Conservation (phyloP, 768 basidiomycete species). For the Solioccasus polychromus region DNA sequence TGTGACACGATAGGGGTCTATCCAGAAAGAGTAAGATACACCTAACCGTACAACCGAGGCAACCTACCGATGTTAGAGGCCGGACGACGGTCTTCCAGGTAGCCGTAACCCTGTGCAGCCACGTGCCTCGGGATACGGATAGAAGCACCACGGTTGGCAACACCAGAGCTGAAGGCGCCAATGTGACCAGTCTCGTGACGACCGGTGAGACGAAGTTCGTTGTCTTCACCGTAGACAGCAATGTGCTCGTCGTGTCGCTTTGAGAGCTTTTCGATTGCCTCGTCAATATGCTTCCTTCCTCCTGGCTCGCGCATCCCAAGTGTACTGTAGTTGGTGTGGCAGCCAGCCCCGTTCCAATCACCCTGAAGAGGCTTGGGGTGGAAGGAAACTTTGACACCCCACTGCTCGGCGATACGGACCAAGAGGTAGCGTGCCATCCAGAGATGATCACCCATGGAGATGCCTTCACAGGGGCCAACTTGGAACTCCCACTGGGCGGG, state of each 20-base stretch:
- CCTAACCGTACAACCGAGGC: not conserved
- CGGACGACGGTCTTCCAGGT: conserved; percentile 94
- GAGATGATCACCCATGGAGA: conserved; percentile 98
- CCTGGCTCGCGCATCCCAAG: conserved; percentile 90
- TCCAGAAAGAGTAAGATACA: conserved; percentile 4
- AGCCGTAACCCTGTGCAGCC: conserved; percentile 88
- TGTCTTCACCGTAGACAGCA: conserved; percentile 97
- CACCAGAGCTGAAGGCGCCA: conserved; percentile 85
- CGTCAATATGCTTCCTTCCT: conserved; percentile 90
- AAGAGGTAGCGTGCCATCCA: conserved; percentile 99
- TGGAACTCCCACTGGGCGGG: conserved; percentile 99
- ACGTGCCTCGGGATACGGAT: conserved; percentile 96
- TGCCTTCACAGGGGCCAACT: conserved; percentile 97
- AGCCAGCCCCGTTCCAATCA: conserved; percentile 99
- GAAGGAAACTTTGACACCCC: conserved; percentile 97
- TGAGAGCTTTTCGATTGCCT: conserved; percentile 89
- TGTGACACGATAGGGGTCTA: conserved; percentile 95
- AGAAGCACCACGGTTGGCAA: conserved; percentile 96
- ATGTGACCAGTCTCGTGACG: conserved; percentile 98
- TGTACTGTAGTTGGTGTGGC: conserved; percentile 98
- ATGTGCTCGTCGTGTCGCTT: conserved; percentile 94
- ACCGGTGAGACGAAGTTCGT: conserved; percentile 93
- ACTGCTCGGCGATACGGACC: conserved; percentile 94
- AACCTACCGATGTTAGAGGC: conserved; percentile 95
- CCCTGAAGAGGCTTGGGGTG: conserved; percentile 97